Evolutionary conservation across 495 filamentous ascomycete genomes (phyloP), one percentile per base, ranked within the genome.

Genomic region (Glutinoglossum americanum): DNA sequence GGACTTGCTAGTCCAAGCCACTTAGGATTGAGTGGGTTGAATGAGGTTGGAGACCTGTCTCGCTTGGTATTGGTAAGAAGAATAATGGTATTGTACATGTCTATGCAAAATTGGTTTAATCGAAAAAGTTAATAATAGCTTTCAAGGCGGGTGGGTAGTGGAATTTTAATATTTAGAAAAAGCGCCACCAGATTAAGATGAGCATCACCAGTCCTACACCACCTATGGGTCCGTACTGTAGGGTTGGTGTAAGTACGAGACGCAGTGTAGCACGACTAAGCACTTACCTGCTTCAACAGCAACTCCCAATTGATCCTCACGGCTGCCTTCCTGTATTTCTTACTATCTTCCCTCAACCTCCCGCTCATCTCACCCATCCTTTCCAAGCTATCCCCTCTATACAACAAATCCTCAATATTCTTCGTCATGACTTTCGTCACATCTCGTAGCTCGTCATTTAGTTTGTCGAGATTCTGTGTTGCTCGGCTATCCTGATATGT

Each of bases 391-490:
- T 97, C 92, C 9, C 92, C 92, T 56, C 92, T 76, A 66, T 99
- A 99, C 58, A 99, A 69, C 66, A 99, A 70, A 68, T 99, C 92
- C 73, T 99, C 92, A 65, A 99, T 99, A 68, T 99, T 99, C 78
- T 97, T 99, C 33, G 92, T 97, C 92, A 99, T 99, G 62, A 97
- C 89, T 69, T 94, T 87, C 15, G 92, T 96, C 55, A 99, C 92
- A 76, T 97, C 92, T 64, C 88, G 81, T 47, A 99, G 77, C 74
- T 99, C 92, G 66, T 94, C 86, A 64, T 96, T 94, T 61, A 95
- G 71, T 64, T 86, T 85, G 67, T 87, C 86, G 45, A 96, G 75
- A 68, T 95, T 96, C 60, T 76, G 73, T 6, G 85, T 81, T 4
- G 93, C 92, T 58, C 93, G 85, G 56, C 81, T 81, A 67, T 97